Conservation (phyloP, 768 basidiomycete genomes). For the Glaciozyma martinii region DNA sequence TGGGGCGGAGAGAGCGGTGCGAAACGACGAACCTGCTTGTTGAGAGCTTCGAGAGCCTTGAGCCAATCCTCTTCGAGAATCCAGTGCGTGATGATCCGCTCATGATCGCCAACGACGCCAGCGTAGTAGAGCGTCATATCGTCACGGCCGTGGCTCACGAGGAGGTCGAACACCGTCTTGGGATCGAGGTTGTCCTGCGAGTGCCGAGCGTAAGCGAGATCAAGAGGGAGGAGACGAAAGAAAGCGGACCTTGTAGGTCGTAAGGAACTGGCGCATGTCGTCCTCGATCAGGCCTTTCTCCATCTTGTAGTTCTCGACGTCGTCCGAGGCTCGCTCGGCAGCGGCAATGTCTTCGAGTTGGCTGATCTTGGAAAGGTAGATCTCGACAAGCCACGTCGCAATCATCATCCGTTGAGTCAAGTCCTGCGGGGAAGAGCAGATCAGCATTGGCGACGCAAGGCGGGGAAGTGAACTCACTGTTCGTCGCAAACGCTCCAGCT, state of each 20-base stretch:
- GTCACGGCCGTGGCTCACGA: conserved; percentile 82
- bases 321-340: conserved; percentile 52
- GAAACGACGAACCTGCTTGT: conserved; percentile 15
- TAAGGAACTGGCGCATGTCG: conserved; percentile 83
- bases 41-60: conserved; percentile 20
- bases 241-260: conserved; percentile 72
- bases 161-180: conserved; percentile 80
- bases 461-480: conserved; percentile 48
- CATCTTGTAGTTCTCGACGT: conserved; percentile 71
- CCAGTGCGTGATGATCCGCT: conserved; percentile 83
- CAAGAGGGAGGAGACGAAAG: neutral
- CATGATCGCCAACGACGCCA: conserved; percentile 65
- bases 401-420: conserved; percentile 91
- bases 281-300: conserved; percentile 81
- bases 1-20: neutral
- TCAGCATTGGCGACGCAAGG: neutral
- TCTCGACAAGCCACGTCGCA: conserved; percentile 96
- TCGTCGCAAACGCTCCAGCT: conserved; percentile 75
- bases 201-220: neutral
- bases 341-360: conserved; percentile 89
- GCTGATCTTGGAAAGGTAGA: conserved; percentile 92
- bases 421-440: conserved; percentile 49
- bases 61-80: conserved; percentile 51
- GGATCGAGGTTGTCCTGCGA: conserved; percentile 69
- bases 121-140: conserved; percentile 91